phyloP scores from a whole-genome alignment of 371 early-diverging fungal genomes.

The Zychaea mexicana region DNA sequence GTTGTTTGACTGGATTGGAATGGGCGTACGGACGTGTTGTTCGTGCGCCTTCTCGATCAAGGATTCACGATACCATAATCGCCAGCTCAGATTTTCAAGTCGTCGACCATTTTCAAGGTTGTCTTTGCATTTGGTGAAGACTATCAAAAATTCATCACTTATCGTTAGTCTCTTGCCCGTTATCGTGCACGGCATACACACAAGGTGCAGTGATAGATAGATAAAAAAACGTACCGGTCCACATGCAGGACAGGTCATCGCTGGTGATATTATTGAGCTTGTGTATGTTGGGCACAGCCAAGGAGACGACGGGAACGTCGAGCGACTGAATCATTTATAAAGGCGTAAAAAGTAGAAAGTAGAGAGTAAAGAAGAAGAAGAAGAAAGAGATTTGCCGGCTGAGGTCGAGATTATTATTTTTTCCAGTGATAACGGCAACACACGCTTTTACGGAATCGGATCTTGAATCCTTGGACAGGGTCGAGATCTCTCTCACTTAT shows the following conservation, averaged over 20 bases:
- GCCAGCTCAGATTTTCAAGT: constrained; percentile 49
- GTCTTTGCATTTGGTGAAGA: constrained; percentile 47
- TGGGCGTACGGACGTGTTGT: constrained; percentile 10
- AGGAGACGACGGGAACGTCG: constrained; percentile 46
- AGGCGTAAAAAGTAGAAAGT: background rate
- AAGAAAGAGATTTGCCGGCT: constrained; percentile 5
- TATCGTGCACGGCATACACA: background rate
- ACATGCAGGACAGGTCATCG: constrained; percentile 46
- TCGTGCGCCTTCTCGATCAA: constrained; percentile 9
- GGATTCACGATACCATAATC: constrained; percentile 27
- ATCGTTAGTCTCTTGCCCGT: too few species aligned
- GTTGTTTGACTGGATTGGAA: constrained; percentile 6
- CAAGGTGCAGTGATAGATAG: background rate
- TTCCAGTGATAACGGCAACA: background rate
- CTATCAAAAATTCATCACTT: too few species aligned
- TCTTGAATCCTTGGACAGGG: background rate
- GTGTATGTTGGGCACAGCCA: constrained; percentile 44
- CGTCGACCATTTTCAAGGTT: constrained; percentile 49
- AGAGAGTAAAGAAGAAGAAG: constrained; percentile 2
- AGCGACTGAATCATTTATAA: constrained; percentile 16
- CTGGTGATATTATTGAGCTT: constrained; percentile 38
- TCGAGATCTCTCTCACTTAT: too few species aligned
- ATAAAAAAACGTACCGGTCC: constrained; percentile 39
- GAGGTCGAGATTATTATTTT: constrained; percentile 1
- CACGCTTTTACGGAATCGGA: too few species aligned